A percentile compares a stretch with the other conserved stretches of the same genome.
Conservation (phyloP, 2,329 filamentous ascomycete species). For the Claviceps fusiformis region DNA sequence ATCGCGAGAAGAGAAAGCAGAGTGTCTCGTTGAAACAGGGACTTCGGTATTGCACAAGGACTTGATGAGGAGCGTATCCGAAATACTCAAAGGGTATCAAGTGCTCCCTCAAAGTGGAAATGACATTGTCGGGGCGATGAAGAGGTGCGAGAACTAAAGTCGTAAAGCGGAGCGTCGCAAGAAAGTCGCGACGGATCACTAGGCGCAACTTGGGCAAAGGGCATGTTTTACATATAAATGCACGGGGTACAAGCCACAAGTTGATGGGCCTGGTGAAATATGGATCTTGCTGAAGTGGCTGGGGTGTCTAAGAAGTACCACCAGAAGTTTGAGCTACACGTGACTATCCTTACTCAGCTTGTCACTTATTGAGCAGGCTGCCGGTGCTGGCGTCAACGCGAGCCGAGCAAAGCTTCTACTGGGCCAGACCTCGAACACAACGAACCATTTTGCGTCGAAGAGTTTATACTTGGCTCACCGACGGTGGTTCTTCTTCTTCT, state of each 20-base stretch:
- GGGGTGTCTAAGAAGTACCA: too few relatives aligned
- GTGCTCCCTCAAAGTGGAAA: background rate
- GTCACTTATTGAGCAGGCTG: conserved; percentile 6
- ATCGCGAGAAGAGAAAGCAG: conserved; percentile 12
- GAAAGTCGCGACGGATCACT: background rate
- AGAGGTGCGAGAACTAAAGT: background rate
- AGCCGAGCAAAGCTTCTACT: conserved; percentile 1
- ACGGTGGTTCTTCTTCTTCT: background rate
- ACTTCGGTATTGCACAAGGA: background rate
- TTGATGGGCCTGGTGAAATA: too few relatives aligned
- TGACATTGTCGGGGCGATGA: background rate
- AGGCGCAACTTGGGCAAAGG: background rate
- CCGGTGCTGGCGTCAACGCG: conserved; percentile 6
- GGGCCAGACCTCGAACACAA: background rate
- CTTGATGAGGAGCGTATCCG: background rate
- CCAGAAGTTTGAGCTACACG: conserved; percentile 1
- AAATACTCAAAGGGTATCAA: background rate
- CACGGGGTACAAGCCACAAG: background rate
- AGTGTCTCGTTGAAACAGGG: background rate
- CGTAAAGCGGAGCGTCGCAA: background rate
- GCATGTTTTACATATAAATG: background rate
- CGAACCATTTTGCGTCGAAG: background rate
- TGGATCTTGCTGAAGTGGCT: too few relatives aligned
- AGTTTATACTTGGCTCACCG: background rate
- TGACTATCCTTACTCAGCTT: conserved; percentile 10